Evolutionary conservation across 345 rosid species (phyloP).

Genomic region (Abelmoschus esculentus): DNA sequence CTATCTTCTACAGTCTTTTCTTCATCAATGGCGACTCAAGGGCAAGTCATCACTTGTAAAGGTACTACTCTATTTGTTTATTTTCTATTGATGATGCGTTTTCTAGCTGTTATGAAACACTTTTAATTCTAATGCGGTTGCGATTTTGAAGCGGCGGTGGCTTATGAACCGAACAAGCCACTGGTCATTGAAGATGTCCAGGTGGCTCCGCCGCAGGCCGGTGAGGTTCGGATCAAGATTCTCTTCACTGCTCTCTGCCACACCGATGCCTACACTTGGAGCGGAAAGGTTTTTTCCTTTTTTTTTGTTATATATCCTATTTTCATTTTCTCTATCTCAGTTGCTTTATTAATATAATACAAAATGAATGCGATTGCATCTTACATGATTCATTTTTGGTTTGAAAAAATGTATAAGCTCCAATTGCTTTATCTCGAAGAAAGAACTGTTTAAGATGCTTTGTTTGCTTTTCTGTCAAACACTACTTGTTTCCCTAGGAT

Average conservation of each 20-base stretch:
- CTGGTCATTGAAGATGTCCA: constrained; percentile 80
- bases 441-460: not conserved
- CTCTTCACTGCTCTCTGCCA: constrained; percentile 91
- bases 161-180: constrained; percentile 90
- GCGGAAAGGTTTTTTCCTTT: constrained; percentile 64
- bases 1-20: not conserved
- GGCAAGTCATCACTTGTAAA: constrained; percentile 91
- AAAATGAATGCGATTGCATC: not conserved
- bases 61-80: constrained; percentile 27
- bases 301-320: not conserved
- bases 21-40: constrained; percentile 60
- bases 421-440: not conserved
- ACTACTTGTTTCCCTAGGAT: no score
- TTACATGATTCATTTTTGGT: not conserved
- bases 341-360: not conserved
- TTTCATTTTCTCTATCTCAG: not conserved
- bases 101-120: not conserved
- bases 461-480: no score
- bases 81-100: not conserved
- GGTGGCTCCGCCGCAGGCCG: constrained; percentile 94
- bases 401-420: not conserved
- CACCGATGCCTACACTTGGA: constrained; percentile 98
- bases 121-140: constrained; percentile 3
- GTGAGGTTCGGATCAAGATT: constrained; percentile 85
- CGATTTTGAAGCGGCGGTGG: constrained; percentile 71